phyloP scores from a whole-genome alignment of 805 yeast species.

The Maudiozyma barnettii region DNA sequence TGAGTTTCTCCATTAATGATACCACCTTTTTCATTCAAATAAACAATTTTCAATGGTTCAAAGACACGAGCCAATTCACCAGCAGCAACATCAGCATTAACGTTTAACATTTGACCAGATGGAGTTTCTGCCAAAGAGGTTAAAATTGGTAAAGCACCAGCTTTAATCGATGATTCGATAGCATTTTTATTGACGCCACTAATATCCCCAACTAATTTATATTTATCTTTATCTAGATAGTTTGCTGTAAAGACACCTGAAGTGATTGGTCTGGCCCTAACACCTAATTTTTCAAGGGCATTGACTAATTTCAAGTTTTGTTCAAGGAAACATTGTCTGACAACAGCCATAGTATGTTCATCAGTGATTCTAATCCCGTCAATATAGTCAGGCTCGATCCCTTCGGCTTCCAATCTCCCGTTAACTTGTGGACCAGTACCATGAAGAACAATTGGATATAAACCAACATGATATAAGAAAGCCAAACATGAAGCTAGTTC shows the following conservation, averaged over 20 bases:
- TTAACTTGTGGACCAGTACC: conserved; percentile 99
- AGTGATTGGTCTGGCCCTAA: conserved; percentile 95
- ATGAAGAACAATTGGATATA: conserved; percentile 92
- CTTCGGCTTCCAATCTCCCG: conserved; percentile 83
- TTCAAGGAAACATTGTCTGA: conserved; percentile 88
- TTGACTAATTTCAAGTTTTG: conserved; percentile 92
- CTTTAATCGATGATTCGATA: conserved; percentile 86
- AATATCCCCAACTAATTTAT: conserved; percentile 87
- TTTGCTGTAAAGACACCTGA: conserved; percentile 95
- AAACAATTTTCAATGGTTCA: conserved; percentile 94
- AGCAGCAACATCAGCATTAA: conserved; percentile 98
- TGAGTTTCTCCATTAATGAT: conserved; percentile 86
- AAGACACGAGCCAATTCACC: conserved; percentile 94
- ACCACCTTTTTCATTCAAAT: conserved; percentile 96
- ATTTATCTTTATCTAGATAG: conserved; percentile 81
- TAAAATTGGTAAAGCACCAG: conserved; percentile 93
- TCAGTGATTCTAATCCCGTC: conserved; percentile 97
- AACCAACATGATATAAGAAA: conserved; percentile 91
- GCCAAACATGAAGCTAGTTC: conserved; percentile 94
- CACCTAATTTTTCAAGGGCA: conserved; percentile 93
- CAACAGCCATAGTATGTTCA: conserved; percentile 89
- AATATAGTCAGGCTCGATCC: conserved; percentile 89
- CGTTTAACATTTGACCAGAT: conserved; percentile 92
- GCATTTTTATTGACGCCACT: conserved; percentile 79
- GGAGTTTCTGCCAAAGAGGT: conserved; percentile 96